Percentiles rank a stretch among this genome's conserved stretches.
Conservation (phyloP, 345 rosid genomes). For the Psidium friedrichsthalianum region DNA sequence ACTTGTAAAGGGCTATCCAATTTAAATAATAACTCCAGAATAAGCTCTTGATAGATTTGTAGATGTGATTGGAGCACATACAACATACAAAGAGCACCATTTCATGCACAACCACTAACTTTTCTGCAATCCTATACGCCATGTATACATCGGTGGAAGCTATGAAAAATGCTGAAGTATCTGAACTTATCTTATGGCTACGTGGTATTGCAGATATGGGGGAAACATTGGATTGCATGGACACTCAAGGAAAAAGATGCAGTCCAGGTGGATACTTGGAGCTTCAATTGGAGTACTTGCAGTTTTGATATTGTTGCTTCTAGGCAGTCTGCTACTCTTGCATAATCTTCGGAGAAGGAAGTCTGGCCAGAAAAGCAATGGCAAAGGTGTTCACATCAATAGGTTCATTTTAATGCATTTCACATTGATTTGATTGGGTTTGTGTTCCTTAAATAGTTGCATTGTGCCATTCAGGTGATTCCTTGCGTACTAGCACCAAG, state of each 20-base stretch:
- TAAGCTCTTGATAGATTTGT: not conserved
- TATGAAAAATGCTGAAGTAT: not conserved
- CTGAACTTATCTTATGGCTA: not conserved
- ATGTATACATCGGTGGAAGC: not conserved
- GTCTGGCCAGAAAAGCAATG: constrained; percentile 14
- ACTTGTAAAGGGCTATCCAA: not conserved
- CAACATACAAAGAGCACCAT: not conserved
- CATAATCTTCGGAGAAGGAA: constrained; percentile 22
- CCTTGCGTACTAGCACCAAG: constrained; percentile 31
- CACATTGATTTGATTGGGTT: not conserved
- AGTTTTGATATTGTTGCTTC: constrained; percentile 32
- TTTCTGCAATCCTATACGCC: not conserved
- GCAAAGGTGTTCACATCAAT: constrained; percentile 31
- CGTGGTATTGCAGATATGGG: constrained; percentile 40
- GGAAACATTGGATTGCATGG: constrained; percentile 53
- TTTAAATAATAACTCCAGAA: not conserved
- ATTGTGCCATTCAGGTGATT: constrained; percentile 31
- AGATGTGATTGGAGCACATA: not conserved
- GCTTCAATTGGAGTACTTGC: constrained; percentile 38
- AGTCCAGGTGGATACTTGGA: constrained; percentile 44
- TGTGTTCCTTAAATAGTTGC: not conserved
- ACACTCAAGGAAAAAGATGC: constrained; percentile 27
- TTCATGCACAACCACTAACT: not conserved
- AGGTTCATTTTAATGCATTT: not conserved
- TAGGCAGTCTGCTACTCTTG: constrained; percentile 39